A percentile compares a stretch with the other conserved stretches of the same genome.
phyloP scores from a whole-genome alignment of 2,329 filamentous ascomycete species.

The Colletotrichum agaves region DNA sequence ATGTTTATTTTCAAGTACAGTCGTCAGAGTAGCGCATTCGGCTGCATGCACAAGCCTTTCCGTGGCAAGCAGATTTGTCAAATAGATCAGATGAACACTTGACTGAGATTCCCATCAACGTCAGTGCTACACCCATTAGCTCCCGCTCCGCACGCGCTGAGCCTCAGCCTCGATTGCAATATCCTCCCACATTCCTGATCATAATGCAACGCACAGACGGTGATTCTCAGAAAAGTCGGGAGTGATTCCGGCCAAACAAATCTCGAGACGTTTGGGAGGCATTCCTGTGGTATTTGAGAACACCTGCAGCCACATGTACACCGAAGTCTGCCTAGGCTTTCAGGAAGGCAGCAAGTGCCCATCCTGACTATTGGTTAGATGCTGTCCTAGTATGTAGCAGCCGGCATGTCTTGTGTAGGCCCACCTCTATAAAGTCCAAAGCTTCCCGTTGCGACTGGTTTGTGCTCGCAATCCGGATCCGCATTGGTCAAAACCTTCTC shows the following conservation, averaged over 20 bases:
- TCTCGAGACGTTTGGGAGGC: constrained; percentile 32
- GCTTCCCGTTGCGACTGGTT: background rate
- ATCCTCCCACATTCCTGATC: background rate
- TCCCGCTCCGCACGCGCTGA: background rate
- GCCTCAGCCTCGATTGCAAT: background rate
- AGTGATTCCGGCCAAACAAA: constrained; percentile 28
- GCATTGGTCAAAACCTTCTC: background rate
- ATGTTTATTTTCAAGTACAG: background rate
- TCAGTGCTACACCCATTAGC: background rate
- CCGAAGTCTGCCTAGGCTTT: constrained; percentile 13
- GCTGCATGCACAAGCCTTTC: background rate
- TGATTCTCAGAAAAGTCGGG: background rate
- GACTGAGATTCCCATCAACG: background rate
- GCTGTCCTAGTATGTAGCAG: background rate
- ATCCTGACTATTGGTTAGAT: background rate
- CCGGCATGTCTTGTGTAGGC: background rate
- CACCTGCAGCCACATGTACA: background rate
- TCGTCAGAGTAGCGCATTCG: constrained; percentile 5
- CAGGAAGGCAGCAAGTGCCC: background rate
- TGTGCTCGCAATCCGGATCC: background rate
- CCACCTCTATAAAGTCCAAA: constrained; percentile 19
- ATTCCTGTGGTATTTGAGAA: background rate
- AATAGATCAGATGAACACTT: constrained; percentile 25
- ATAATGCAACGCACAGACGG: constrained; percentile 12
- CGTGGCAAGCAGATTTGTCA: constrained; percentile 24